Conservation (phyloP, 352 stramenopile genomes). For the Peronospora farinosa region DNA sequence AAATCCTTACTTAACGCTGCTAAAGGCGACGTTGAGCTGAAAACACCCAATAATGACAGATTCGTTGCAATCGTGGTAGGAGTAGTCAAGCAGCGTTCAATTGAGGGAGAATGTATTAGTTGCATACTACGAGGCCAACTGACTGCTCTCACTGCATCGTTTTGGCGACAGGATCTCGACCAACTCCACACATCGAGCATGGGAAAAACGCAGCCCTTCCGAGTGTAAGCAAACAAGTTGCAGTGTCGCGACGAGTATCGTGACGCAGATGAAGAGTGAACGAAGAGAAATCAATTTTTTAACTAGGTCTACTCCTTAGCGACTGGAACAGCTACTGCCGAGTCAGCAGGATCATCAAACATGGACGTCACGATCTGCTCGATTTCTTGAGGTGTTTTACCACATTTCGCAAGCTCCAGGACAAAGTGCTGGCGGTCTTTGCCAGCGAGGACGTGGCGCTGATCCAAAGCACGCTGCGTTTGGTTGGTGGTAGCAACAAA, state of each 20-base stretch:
- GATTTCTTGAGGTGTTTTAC: conserved; percentile 24
- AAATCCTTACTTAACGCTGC: too few species aligned
- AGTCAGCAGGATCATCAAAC: conserved; percentile 17
- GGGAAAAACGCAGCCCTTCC: conserved; percentile 2
- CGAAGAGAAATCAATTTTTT: too few species aligned
- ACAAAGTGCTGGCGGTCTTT: conserved; percentile 20
- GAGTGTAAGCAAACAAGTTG: conserved; percentile 13
- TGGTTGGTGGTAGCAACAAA: background rate
- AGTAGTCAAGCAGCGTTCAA: conserved; percentile 17
- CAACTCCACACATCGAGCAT: background rate
- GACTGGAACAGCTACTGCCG: conserved; percentile 11
- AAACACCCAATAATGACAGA: conserved; percentile 24
- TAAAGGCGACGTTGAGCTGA: conserved; percentile 7
- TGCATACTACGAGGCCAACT: conserved; percentile 34
- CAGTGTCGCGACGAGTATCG: background rate
- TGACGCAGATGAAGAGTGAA: background rate
- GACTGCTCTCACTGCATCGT: conserved; percentile 17
- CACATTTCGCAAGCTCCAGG: conserved; percentile 27
- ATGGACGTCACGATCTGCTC: conserved; percentile 24
- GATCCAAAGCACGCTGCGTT: background rate
- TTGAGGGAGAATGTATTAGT: conserved; percentile 21
- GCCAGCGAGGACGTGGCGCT: conserved; percentile 1
- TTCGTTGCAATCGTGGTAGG: conserved; percentile 23
- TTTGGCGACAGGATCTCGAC: background rate
- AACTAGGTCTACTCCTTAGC: conserved; percentile 9